Evolutionary conservation across 495 filamentous ascomycete genomes (phyloP).

Genomic region (Neurospora tetraspora): DNA sequence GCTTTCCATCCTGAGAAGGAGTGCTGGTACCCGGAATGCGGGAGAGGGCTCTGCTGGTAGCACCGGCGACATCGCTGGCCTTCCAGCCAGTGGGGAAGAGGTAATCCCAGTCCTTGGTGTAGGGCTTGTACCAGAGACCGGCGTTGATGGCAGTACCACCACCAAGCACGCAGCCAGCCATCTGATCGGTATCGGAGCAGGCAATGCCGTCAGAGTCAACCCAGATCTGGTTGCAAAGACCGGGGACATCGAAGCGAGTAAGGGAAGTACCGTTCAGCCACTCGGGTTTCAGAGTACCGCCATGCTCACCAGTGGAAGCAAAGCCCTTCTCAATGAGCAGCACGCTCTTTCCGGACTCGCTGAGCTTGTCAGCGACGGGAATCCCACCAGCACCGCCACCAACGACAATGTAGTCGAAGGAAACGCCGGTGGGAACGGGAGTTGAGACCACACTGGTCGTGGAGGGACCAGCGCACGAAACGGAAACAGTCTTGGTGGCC

Average conservation of each 20-base stretch:
- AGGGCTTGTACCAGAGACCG: slow-evolving; percentile 40
- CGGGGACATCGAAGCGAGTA: slow-evolving; percentile 72
- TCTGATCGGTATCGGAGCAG: slow-evolving; percentile 60
- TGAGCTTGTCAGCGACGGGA: slow-evolving; percentile 54
- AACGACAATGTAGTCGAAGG: slow-evolving; percentile 60
- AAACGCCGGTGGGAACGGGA: slow-evolving; percentile 34
- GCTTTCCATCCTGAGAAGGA: slow-evolving; percentile 57
- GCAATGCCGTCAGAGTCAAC: slow-evolving; percentile 50
- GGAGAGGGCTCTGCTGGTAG: slow-evolving; percentile 50
- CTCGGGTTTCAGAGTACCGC: slow-evolving; percentile 47
- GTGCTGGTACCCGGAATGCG: slow-evolving; percentile 61
- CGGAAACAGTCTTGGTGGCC: slow-evolving; percentile 30
- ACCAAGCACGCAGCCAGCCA: slow-evolving; percentile 69
- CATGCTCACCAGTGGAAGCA: slow-evolving; percentile 47
- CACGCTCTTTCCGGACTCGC: slow-evolving; percentile 51
- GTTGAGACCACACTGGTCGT: slow-evolving; percentile 17
- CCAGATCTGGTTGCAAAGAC: slow-evolving; percentile 65
- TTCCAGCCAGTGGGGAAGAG: slow-evolving; percentile 70
- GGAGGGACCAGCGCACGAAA: slow-evolving; percentile 22
- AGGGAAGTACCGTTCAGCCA: slow-evolving; percentile 58
- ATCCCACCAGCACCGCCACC: slow-evolving; percentile 58
- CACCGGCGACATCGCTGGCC: slow-evolving; percentile 46
- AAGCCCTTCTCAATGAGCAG: slow-evolving; percentile 59
- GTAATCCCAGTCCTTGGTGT: slow-evolving; percentile 55
- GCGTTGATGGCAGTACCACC: slow-evolving; percentile 72